Percentiles rank a stretch among this genome's conserved stretches.
These are phyloP conservation scores for Berberis thunbergii DNA, from an alignment of 164 flowering plant species.

Conservation along the genomic window DNA sequence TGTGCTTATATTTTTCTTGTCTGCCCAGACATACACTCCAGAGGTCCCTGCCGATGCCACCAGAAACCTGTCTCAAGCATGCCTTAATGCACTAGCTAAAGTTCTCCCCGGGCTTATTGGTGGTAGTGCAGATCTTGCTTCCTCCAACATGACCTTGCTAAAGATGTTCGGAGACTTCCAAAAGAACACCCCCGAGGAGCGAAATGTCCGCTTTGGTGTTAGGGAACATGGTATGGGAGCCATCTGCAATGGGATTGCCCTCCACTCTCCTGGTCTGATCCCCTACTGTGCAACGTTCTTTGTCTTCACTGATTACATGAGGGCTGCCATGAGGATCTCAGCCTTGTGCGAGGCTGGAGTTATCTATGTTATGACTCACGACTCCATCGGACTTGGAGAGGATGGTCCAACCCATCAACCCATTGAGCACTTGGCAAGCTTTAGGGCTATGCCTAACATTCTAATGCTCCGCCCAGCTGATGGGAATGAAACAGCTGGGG, in stretches of 20 bases:
- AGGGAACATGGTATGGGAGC: conserved; percentile 97
- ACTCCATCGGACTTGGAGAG: conserved; percentile 97
- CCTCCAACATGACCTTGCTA: conserved; percentile 93
- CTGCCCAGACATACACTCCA: conserved; percentile 74
- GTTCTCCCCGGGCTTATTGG: conserved; percentile 89
- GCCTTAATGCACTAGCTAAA: conserved; percentile 80
- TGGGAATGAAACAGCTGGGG: conserved; percentile 94
- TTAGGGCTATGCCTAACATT: conserved; percentile 97
- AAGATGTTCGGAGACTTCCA: conserved; percentile 95
- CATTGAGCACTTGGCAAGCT: conserved; percentile 94
- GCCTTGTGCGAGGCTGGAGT: conserved; percentile 81
- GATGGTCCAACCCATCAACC: conserved; percentile 99
- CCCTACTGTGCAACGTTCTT: conserved; percentile 99
- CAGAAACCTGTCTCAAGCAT: conserved; percentile 71
- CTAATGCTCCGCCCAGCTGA: conserved; percentile 98
- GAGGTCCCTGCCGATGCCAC: conserved; percentile 92
- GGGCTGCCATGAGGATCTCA: conserved; percentile 88
- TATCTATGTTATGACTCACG: conserved; percentile 97
- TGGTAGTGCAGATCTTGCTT: conserved; percentile 98
- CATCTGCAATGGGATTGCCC: conserved; percentile 89
- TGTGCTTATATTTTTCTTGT: background rate
- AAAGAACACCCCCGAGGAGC: conserved; percentile 82
- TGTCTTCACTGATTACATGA: conserved; percentile 98
- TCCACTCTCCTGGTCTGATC: conserved; percentile 79
- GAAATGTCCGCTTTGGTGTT: conserved; percentile 88